Evolutionary conservation across 345 rosid species (phyloP).

Genomic region (Sisymbrium altissimum): DNA sequence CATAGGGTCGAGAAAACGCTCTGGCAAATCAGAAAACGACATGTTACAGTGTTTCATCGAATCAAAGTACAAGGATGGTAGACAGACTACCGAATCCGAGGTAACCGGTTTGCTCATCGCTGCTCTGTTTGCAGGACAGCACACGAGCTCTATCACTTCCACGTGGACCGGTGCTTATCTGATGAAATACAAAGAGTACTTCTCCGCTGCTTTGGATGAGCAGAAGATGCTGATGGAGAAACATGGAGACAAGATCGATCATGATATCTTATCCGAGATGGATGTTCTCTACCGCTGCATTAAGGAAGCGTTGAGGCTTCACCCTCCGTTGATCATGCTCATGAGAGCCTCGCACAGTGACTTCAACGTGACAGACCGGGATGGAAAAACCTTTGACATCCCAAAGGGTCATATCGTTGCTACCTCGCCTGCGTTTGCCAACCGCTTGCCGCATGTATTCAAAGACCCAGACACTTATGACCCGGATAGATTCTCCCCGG

Average conservation of each 20-base stretch:
- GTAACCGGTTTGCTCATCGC: slow-evolving; percentile 94
- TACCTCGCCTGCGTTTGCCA: slow-evolving; percentile 94
- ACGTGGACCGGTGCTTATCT: slow-evolving; percentile 97
- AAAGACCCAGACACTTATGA: slow-evolving; percentile 82
- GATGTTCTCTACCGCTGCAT: slow-evolving; percentile 85
- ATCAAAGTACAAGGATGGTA: slow-evolving; percentile 89
- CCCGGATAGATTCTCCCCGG: slow-evolving; percentile 74
- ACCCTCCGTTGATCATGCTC: slow-evolving; percentile 92
- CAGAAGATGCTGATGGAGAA: slow-evolving; percentile 67
- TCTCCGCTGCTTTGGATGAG: slow-evolving; percentile 65
- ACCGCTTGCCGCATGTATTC: slow-evolving; percentile 76
- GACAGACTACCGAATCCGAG: slow-evolving; percentile 82
- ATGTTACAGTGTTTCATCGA: slow-evolving; percentile 97
- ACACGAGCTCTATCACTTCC: slow-evolving; percentile 98
- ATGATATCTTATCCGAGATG: slow-evolving; percentile 89
- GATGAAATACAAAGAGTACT: slow-evolving; percentile 54
- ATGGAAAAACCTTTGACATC: slow-evolving; percentile 79
- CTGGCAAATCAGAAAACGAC: slow-evolving; percentile 78
- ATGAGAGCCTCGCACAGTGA: slow-evolving; percentile 81
- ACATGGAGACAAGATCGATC: slow-evolving; percentile 85
- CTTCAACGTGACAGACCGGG: slow-evolving; percentile 69
- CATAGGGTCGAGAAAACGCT: slow-evolving; percentile 67
- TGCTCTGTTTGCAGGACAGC: slow-evolving; percentile 98
- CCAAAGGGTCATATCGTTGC: slow-evolving; percentile 96
- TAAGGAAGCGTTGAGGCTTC: slow-evolving; percentile 95